phyloP scores from a whole-genome alignment of 192 early-diverging fungal genomes.

The Linnemannia exigua region DNA sequence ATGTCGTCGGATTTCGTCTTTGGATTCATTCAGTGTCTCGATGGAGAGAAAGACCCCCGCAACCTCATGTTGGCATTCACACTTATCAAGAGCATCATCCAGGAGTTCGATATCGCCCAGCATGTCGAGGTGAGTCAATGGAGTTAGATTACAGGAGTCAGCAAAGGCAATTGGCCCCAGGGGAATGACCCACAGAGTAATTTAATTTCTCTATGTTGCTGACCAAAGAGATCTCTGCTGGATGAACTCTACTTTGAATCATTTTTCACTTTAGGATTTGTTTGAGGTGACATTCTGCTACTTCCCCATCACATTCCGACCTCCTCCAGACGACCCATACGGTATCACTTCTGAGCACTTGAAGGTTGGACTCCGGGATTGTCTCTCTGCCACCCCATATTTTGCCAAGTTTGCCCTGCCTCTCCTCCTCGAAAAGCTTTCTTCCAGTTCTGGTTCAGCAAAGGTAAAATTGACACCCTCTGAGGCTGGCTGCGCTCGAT shows the following conservation, averaged over 20 bases:
- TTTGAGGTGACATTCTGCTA: conserved; percentile 99
- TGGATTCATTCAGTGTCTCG: conserved; percentile 90
- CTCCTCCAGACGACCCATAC: conserved; percentile 94
- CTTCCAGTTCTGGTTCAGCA: conserved; percentile 86
- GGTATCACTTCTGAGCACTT: conserved; percentile 95
- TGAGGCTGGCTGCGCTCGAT: conserved; percentile 8
- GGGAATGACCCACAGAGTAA: not conserved
- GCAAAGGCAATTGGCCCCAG: not conserved
- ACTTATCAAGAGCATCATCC: conserved; percentile 77
- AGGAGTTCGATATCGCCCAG: conserved; percentile 82
- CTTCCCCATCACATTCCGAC: conserved; percentile 99
- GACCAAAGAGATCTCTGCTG: not conserved
- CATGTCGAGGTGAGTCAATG: conserved; percentile 75
- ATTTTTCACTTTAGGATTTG: conserved; percentile 71
- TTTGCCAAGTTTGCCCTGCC: conserved; percentile 90
- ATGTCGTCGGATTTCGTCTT: conserved; percentile 82
- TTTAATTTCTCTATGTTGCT: not conserved
- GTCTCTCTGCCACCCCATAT: conserved; percentile 82
- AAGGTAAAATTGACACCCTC: conserved; percentile 72
- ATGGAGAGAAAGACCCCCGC: conserved; percentile 99
- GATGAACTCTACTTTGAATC: not conserved
- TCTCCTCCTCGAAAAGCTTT: conserved; percentile 91
- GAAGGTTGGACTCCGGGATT: conserved; percentile 81
- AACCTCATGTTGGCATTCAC: conserved; percentile 93
- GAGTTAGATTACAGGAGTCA: not conserved